Conservation (phyloP, 2,329 filamentous ascomycete genomes). For the Neodidymelliopsis sp. region DNA sequence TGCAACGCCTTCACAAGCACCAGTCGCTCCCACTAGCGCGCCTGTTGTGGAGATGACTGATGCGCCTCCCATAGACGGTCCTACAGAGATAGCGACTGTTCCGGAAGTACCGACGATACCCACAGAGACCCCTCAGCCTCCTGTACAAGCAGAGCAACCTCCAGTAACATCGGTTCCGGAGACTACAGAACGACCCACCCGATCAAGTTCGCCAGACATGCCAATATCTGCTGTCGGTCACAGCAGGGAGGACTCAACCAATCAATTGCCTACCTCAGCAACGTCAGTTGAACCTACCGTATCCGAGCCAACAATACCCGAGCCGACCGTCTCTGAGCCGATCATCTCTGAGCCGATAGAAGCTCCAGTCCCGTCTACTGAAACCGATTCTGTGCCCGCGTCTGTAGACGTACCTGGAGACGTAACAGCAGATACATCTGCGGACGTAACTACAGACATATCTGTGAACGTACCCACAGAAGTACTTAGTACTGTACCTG, state of each 20-base stretch:
- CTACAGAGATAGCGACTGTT: conserved; percentile 9
- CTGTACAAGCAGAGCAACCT: conserved; percentile 8
- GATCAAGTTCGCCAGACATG: conserved; percentile 53
- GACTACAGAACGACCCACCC: conserved; percentile 11
- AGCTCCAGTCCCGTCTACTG: conserved; percentile 8
- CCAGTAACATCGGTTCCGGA: conserved; percentile 7
- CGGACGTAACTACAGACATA: conserved; percentile 1
- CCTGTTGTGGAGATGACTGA: conserved; percentile 23
- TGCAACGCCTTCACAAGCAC: conserved; percentile 38
- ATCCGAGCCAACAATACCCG: background rate
- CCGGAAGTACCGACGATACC: conserved; percentile 12
- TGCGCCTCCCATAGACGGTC: conserved; percentile 6
- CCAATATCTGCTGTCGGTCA: conserved; percentile 50
- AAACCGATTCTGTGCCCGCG: conserved; percentile 3
- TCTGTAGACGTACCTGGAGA: conserved; percentile 3
- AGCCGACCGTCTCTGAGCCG: background rate
- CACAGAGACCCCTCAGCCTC: conserved; percentile 15
- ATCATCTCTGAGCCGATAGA: conserved; percentile 8
- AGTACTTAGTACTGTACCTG: conserved; percentile 1
- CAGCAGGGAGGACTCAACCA: conserved; percentile 48
- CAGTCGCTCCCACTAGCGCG: conserved; percentile 21
- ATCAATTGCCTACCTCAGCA: conserved; percentile 33
- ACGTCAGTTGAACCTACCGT: conserved; percentile 7
- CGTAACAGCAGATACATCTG: conserved; percentile 1
- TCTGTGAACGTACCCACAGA: conserved; percentile 4